phyloP scores from a whole-genome alignment of 2,329 filamentous ascomycete species.

The Zymoseptoria tritici region DNA sequence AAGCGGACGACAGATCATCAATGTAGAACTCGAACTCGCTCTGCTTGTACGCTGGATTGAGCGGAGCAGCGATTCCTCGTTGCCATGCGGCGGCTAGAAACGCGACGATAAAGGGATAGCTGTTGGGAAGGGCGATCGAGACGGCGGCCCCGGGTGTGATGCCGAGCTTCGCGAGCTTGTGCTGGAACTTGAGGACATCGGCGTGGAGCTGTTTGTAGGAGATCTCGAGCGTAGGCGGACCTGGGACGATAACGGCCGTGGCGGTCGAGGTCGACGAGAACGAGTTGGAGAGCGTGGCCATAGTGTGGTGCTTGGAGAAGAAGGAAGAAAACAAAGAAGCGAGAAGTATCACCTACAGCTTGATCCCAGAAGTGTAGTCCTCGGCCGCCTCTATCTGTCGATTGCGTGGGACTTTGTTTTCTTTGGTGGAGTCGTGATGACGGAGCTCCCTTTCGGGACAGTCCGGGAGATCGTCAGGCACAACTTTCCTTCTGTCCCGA shows the following conservation, averaged over 20 bases:
- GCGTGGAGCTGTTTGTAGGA: constrained; percentile 60
- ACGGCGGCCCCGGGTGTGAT: constrained; percentile 63
- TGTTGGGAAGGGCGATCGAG: constrained; percentile 76
- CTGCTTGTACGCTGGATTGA: constrained; percentile 84
- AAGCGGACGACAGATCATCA: constrained; percentile 71
- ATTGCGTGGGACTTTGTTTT: not conserved
- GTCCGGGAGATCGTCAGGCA: not conserved
- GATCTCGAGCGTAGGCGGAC: constrained; percentile 57
- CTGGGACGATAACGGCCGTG: constrained; percentile 67
- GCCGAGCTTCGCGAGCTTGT: constrained; percentile 67
- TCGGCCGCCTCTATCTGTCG: too few relatives aligned
- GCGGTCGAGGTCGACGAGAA: constrained; percentile 46
- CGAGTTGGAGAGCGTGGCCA: constrained; percentile 52
- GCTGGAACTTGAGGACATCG: constrained; percentile 65
- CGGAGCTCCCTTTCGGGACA: not conserved
- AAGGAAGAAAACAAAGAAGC: not conserved
- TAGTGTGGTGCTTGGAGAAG: constrained; percentile 22
- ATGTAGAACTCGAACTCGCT: constrained; percentile 90
- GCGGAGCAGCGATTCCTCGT: constrained; percentile 72
- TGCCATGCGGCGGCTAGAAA: constrained; percentile 85
- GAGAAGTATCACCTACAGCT: not conserved
- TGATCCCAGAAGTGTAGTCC: too few relatives aligned
- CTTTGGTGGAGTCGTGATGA: not conserved
- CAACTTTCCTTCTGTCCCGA: too few relatives aligned
- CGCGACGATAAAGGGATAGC: constrained; percentile 79